A percentile compares a stretch with the other conserved stretches of the same genome.
These are phyloP conservation scores for Cutaneotrichosporon cyanovorans DNA, from an alignment of 1,284 basidiomycete species.

Conservation along the genomic window DNA sequence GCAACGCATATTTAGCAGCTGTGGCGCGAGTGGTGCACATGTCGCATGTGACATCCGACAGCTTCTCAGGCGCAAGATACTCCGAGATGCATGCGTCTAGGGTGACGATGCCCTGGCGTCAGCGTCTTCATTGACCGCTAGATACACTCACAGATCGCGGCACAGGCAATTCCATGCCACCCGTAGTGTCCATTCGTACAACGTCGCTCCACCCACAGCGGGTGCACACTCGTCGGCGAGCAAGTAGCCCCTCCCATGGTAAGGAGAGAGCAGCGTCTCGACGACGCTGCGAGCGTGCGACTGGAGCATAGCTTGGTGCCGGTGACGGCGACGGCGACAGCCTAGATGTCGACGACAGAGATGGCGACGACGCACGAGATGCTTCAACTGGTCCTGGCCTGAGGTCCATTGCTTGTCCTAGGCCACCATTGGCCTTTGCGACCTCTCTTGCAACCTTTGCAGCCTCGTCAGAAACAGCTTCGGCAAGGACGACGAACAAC, in stretches of 20 bases:
- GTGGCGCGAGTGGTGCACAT: slow-evolving; percentile 46
- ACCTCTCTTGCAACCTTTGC: slow-evolving; percentile 40
- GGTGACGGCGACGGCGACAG: not conserved
- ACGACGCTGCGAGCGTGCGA: not conserved
- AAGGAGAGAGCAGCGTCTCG: slow-evolving; percentile 19
- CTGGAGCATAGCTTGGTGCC: not conserved
- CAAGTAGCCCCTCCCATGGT: slow-evolving; percentile 45
- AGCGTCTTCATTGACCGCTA: not conserved
- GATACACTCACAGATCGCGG: slow-evolving; percentile 33
- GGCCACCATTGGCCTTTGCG: slow-evolving; percentile 20
- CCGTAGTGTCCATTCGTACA: slow-evolving; percentile 40
- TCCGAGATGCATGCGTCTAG: slow-evolving; percentile 46
- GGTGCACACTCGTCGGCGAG: slow-evolving; percentile 38
- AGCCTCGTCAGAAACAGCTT: slow-evolving; percentile 74
- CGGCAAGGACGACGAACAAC: slow-evolving; percentile 81
- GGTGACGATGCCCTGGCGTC: slow-evolving; percentile 40
- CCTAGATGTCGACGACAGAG: not conserved
- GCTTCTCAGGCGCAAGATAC: slow-evolving; percentile 46
- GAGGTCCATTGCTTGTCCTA: slow-evolving; percentile 12
- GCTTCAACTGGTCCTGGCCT: not conserved
- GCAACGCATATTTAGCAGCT: slow-evolving; percentile 30
- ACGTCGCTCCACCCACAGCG: slow-evolving; percentile 40
- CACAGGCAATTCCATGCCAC: slow-evolving; percentile 42
- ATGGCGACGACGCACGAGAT: not conserved
- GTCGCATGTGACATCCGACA: slow-evolving; percentile 48